Evolutionary conservation across 345 rosid genomes (phyloP).

Genomic region (Arabidopsis suecica): DNA sequence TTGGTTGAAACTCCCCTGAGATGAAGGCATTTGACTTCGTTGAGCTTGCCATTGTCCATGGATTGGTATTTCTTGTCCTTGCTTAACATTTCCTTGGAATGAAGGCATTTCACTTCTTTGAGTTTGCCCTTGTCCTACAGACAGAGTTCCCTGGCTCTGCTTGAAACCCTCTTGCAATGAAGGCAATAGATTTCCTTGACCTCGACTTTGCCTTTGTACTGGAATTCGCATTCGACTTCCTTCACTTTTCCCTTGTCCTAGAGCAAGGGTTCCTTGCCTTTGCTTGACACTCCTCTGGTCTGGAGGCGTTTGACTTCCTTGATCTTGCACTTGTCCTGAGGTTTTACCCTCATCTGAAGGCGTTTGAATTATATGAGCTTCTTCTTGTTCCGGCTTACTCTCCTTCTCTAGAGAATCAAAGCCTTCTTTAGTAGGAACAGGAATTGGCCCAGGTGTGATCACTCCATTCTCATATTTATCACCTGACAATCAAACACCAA

Average conservation of each 20-base stretch:
- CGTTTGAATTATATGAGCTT: constrained; percentile 38
- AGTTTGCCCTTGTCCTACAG: background rate
- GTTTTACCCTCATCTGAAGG: constrained; percentile 8
- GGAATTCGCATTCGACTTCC: background rate
- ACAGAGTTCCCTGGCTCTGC: background rate
- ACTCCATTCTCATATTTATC: constrained; percentile 84
- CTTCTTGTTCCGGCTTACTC: constrained; percentile 44
- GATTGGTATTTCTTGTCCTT: background rate
- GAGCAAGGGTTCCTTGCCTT: constrained; percentile 49
- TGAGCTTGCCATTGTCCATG: background rate
- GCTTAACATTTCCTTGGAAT: background rate
- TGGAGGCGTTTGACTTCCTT: constrained; percentile 34
- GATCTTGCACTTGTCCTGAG: background rate
- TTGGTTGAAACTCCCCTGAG: background rate
- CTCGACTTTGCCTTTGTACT: constrained; percentile 30
- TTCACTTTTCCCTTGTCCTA: constrained; percentile 35
- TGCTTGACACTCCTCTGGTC: constrained; percentile 12
- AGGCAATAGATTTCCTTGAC: constrained; percentile 11
- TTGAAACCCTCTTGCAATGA: constrained; percentile 5
- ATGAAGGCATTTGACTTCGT: background rate
- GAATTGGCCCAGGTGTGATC: constrained; percentile 78
- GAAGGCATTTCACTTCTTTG: constrained; percentile 3
- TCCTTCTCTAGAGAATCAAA: constrained; percentile 50
- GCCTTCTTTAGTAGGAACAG: constrained; percentile 41
- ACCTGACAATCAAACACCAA: constrained; percentile 50